These are phyloP conservation scores for Nasturtium officinale DNA, from an alignment of 345 rosid species.

Conservation along the genomic window DNA sequence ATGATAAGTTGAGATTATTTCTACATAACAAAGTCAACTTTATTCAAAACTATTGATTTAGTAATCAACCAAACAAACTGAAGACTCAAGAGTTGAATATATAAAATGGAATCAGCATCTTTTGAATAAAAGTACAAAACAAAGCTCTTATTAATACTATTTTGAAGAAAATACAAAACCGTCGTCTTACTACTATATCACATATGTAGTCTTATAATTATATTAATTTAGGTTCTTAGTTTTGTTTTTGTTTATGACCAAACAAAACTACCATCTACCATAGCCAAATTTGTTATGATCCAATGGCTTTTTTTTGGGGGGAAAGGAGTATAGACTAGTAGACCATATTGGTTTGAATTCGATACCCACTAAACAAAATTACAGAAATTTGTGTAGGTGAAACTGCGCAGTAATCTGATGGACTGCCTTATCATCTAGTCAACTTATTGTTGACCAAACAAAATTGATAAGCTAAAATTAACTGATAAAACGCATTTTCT, in stretches of 20 bases:
- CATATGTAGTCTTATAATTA: background rate
- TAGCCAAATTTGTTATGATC: background rate
- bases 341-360: too few species aligned
- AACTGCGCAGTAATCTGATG: background rate
- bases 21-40: constrained; percentile 2
- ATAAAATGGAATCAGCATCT: background rate
- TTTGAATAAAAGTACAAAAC: background rate
- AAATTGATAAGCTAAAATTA: background rate
- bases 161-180: background rate
- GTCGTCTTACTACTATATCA: background rate
- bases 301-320: too few species aligned
- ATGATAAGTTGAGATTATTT: constrained; percentile 5
- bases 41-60: background rate
- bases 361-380: too few species aligned
- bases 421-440: background rate
- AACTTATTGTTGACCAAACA: too few species aligned
- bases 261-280: background rate
- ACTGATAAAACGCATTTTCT: background rate
- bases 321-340: too few species aligned
- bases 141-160: background rate
- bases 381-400: too few species aligned
- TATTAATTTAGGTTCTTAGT: background rate
- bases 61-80: constrained; percentile 17
- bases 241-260: background rate
- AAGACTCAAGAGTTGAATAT: constrained; percentile 2